phyloP scores from a whole-genome alignment of 495 filamentous ascomycete genomes.

The Podospora pseudoanserina region DNA sequence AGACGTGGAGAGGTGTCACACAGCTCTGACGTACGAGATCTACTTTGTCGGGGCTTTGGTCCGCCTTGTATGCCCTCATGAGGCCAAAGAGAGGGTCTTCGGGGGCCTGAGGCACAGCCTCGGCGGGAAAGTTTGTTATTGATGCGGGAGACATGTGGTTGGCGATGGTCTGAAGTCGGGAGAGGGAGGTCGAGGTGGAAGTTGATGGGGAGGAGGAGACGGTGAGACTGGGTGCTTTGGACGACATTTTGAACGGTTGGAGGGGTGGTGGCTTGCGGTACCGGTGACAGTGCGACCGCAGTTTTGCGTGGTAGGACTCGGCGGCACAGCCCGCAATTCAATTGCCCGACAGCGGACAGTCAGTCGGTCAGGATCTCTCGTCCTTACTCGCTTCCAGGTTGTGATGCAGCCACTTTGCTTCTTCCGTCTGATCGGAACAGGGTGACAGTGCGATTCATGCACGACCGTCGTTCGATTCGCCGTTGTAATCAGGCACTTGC shows the following conservation, averaged over 20 bases:
- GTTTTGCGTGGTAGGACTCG: slow-evolving; percentile 15
- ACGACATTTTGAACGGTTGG: slow-evolving; percentile 28
- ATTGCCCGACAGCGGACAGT: slow-evolving; percentile 21
- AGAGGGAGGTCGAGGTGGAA: slow-evolving; percentile 25
- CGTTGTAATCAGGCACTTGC: slow-evolving; percentile 16
- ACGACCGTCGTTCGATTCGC: slow-evolving; percentile 16
- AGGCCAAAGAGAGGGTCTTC: slow-evolving; percentile 95
- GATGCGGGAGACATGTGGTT: slow-evolving; percentile 38
- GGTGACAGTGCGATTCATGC: slow-evolving; percentile 19
- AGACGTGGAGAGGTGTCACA: neutral
- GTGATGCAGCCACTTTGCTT: neutral
- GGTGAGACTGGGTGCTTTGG: slow-evolving; percentile 23
- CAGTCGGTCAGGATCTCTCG: neutral
- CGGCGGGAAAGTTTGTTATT: slow-evolving; percentile 69
- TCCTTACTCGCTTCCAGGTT: neutral
- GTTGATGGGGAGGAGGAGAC: slow-evolving; percentile 21
- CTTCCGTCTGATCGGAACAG: neutral
- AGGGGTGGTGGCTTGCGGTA: slow-evolving; percentile 5
- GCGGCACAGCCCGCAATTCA: slow-evolving; percentile 17
- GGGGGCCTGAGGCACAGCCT: slow-evolving; percentile 82
- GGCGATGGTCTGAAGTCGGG: slow-evolving; percentile 46
- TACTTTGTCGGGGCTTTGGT: slow-evolving; percentile 81
- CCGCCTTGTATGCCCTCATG: slow-evolving; percentile 81
- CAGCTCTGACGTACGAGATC: slow-evolving; percentile 56
- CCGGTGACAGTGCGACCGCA: slow-evolving; percentile 19